Conservation (phyloP, 169 alveolate species). For the Cryptosporidium xiaoi region DNA sequence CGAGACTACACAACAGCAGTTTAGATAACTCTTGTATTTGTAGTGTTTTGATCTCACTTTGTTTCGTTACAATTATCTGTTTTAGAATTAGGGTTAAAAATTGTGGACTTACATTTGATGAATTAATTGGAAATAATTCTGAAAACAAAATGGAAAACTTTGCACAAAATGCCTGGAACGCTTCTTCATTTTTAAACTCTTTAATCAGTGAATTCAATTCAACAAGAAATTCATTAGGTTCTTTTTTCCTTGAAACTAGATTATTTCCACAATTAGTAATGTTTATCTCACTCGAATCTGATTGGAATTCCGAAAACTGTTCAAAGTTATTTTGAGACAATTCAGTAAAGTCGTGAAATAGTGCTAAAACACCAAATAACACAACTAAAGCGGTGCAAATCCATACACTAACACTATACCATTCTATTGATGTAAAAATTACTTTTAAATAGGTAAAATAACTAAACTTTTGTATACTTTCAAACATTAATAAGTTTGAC, state of each 20-base stretch:
- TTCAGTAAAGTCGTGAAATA: no score
- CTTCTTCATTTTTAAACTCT: neutral
- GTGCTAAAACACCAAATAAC: no score
- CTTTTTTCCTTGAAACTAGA: neutral
- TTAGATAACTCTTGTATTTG: constrained; percentile 15
- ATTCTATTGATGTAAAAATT: no score
- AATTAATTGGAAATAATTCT: constrained; percentile 14
- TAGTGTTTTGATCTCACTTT: neutral
- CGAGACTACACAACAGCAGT: constrained; percentile 1
- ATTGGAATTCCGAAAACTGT: no score
- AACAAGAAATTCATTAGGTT: neutral
- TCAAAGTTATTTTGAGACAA: no score
- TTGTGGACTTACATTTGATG: constrained; percentile 24
- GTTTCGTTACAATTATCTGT: neutral
- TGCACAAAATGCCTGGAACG: neutral
- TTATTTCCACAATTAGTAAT: neutral
- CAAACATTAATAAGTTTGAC: no score
- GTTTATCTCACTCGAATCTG: neutral
- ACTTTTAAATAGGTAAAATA: no score
- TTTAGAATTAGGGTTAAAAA: constrained; percentile 11
- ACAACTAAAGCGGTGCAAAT: no score
- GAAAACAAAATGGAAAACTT: neutral
- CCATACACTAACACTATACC: no score
- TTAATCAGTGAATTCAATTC: neutral
- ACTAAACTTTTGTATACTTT: no score